Base-by-base conservation (phyloP, 23 red algal species). In the Gracilaria domingensis region DNA sequence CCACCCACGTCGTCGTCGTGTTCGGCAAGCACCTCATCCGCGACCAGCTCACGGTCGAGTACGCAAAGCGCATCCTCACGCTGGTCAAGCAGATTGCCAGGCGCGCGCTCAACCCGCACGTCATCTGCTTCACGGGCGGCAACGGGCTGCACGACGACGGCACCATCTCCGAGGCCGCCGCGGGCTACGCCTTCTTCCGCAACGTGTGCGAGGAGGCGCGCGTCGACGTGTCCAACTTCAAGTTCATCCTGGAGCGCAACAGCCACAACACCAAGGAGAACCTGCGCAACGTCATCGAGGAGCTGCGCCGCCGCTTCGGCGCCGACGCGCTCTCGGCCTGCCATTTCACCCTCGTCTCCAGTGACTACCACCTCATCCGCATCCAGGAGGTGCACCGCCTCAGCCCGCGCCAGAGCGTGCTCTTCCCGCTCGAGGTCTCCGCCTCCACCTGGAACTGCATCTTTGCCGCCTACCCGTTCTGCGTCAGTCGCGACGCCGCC, bases 351-450 rank as follows among this genome's bases (percentile, higher is more conserved):
- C 62, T 98, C 36, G 83, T 98, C 11, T 86, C 75, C 34, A 91
- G 85, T n/a, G 96, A 98, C 77, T 98, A 98, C 48, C 91, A 98
- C 59, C 82, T 98, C 57, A 93, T 98, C 47, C 87, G 92, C 13
- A 84, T 98, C 47, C 96, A 94, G 39, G 96, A 98, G 82, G 90
- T 95, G 20, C 91, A 98, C 56, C 72, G 91, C 20, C 65, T 80
- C 32, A 84, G 75, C 62, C 96, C 96, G 14, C 84, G 79, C 21
- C 74, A 78, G 66, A 92, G 86, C 65, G 40, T 92, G 0, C 37
- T 98, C 30, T 92, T 91, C n/a, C 86, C 91, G 25, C 81, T 98
- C 44, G 86, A 92, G 20, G 88, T 92, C 17, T 83, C 79, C 36
- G 69, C 81, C 12, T 65, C 86, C 26, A 87, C 84, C 12, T 91